Conservation (phyloP, 2,329 filamentous ascomycete genomes). For the Exserohilum rostratum region DNA sequence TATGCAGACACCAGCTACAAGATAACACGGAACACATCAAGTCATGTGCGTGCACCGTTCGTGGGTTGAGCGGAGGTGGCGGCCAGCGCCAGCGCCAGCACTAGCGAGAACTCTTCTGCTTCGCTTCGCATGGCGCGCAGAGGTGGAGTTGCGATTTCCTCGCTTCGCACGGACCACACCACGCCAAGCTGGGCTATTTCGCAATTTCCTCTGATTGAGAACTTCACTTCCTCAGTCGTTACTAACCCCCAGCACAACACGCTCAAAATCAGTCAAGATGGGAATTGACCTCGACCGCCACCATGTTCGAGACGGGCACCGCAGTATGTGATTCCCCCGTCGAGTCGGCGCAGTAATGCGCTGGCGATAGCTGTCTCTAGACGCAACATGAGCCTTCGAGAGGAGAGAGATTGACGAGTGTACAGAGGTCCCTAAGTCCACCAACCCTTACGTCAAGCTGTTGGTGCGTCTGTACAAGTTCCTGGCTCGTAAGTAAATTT, state of each 20-base stretch:
- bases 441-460: conserved; percentile 97
- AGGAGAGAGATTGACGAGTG: conserved; percentile 45
- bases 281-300: conserved; percentile 60
- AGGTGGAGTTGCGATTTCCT: conserved; percentile 7
- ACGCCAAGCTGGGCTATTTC: conserved; percentile 18
- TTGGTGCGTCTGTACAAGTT: conserved; percentile 99
- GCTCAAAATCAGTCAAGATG: conserved; percentile 46
- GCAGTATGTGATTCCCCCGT: conserved; percentile 55
- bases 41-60: neutral
- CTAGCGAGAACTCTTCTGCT: neutral
- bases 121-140: neutral
- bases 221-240: conserved; percentile 21
- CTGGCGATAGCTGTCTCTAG: conserved; percentile 48
- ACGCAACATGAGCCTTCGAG: conserved; percentile 47
- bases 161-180: conserved; percentile 13
- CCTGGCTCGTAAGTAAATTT: conserved; percentile 77
- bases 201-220: conserved; percentile 24
- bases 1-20: too few relatives aligned
- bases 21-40: too few relatives aligned
- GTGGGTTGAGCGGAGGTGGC: neutral
- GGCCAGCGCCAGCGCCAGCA: too few relatives aligned
- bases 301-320: conserved; percentile 73
- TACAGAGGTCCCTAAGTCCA: conserved; percentile 72
- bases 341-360: conserved; percentile 49
- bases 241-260: conserved; percentile 45